Evolutionary conservation across 192 early-diverging fungal genomes (phyloP).

Genomic region (Podila epicladia): DNA sequence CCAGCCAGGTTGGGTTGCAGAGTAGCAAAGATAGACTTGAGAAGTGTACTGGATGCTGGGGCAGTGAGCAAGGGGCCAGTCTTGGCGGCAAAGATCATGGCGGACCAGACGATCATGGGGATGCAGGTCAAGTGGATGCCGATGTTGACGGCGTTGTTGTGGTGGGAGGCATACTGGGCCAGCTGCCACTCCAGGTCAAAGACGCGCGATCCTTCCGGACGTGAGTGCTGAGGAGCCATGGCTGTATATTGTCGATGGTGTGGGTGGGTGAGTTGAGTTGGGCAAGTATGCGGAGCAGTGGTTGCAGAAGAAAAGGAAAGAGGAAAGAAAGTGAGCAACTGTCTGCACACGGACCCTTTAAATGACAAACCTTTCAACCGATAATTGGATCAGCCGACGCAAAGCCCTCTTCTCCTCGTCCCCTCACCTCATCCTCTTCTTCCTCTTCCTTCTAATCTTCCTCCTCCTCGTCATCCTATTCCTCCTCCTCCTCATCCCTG

Average conservation of each 20-base stretch:
- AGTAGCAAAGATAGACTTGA: slow-evolving; percentile 40
- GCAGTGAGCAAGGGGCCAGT: slow-evolving; percentile 49
- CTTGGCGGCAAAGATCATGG: slow-evolving; percentile 66
- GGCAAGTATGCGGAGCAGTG: no score
- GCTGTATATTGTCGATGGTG: no score
- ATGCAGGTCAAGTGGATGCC: slow-evolving; percentile 88
- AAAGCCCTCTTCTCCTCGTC: not conserved
- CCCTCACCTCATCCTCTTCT: no score
- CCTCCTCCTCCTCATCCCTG: no score
- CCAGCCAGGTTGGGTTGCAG: slow-evolving; percentile 33
- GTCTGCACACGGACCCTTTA: no score
- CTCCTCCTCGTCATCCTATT: no score
- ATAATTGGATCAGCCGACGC: no score
- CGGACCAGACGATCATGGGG: slow-evolving; percentile 85
- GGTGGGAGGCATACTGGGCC: slow-evolving; percentile 81
- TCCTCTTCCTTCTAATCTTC: not conserved
- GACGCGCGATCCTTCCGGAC: slow-evolving; percentile 37
- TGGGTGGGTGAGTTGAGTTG: no score
- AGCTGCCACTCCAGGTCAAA: slow-evolving; percentile 84
- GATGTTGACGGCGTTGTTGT: slow-evolving; percentile 82
- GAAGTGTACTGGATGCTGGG: slow-evolving; percentile 24
- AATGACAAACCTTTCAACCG: no score
- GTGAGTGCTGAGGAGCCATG: no score
- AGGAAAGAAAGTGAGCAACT: no score
- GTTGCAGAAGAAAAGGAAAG: no score